phyloP scores from a whole-genome alignment of 169 alveolate genomes.

The Cryptosporidium tyzzeri region DNA sequence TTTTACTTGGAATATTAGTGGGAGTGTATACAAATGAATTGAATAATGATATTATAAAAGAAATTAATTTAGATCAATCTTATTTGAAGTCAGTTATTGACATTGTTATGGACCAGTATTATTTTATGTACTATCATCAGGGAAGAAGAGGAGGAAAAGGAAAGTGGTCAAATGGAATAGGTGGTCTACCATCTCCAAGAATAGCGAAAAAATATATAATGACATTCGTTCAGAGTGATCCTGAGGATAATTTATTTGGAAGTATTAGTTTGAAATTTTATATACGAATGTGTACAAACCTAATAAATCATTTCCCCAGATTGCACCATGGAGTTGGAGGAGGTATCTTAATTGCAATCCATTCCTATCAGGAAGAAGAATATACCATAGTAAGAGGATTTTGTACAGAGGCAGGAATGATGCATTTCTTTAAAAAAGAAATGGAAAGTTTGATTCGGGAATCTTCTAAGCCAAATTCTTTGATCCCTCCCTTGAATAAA shows the following conservation, averaged over 20 bases:
- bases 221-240: constrained; percentile 35
- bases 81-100: constrained; percentile 19
- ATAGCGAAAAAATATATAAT: constrained; percentile 41
- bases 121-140: constrained; percentile 61
- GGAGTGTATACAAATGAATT: background rate
- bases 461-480: constrained; percentile 59
- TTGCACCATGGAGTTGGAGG: constrained; percentile 64
- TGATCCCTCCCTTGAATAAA: constrained; percentile 45
- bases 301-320: constrained; percentile 47
- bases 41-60: background rate
- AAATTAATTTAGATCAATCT: constrained; percentile 6
- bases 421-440: constrained; percentile 52
- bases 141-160: constrained; percentile 73
- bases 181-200: constrained; percentile 72
- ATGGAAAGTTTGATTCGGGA: constrained; percentile 56
- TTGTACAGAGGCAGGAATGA: constrained; percentile 64
- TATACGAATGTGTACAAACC: constrained; percentile 45
- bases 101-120: constrained; percentile 26
- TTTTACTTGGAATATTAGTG: background rate
- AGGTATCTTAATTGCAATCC: constrained; percentile 54
- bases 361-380: constrained; percentile 66
- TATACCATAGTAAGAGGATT: constrained; percentile 44
- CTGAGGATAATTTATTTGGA: constrained; percentile 26
- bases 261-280: constrained; percentile 17
- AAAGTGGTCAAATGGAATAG: constrained; percentile 71